Evolutionary conservation across 495 filamentous ascomycete species (phyloP).

Genomic region (Talaromyces wortmannii): DNA sequence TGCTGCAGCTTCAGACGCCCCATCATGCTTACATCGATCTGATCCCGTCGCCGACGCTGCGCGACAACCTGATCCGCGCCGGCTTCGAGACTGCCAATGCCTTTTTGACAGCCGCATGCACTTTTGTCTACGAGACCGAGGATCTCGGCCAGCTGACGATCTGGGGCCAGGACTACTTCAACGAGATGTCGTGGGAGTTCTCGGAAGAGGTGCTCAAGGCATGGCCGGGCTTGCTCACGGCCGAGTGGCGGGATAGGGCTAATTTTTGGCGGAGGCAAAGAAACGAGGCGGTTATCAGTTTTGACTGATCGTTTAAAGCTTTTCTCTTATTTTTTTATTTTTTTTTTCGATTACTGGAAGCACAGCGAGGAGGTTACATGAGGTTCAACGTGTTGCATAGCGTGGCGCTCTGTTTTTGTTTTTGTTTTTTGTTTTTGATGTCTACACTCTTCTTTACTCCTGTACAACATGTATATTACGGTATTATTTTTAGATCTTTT

Average conservation of each 20-base stretch:
- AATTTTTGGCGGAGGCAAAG: conserved; percentile 28
- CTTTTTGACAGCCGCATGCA: conserved; percentile 20
- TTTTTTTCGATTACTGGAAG: background rate
- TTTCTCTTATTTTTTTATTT: background rate
- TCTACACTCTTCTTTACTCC: background rate
- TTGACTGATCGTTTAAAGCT: background rate
- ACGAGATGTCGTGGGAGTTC: conserved; percentile 29
- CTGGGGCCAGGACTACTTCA: conserved; percentile 25
- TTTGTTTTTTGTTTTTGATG: background rate
- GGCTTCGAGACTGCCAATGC: conserved; percentile 9
- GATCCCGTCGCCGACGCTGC: conserved; percentile 23
- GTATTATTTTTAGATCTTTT: no score
- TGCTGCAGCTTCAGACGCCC: conserved; percentile 24
- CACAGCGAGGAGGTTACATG: conserved; percentile 1
- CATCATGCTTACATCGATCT: conserved; percentile 35
- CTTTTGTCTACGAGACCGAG: conserved; percentile 12
- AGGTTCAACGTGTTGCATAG: background rate
- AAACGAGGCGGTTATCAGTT: conserved; percentile 7
- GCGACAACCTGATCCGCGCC: conserved; percentile 12
- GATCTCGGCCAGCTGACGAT: conserved; percentile 23
- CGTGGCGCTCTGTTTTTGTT: background rate
- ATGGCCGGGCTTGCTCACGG: conserved; percentile 21
- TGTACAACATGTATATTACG: no score
- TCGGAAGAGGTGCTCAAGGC: conserved; percentile 20
- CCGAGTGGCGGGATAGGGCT: conserved; percentile 20